Evolutionary conservation across 2,329 filamentous ascomycete species (phyloP), one percentile per base, ranked within the genome.

Genomic region (Dendryphion nanum): DNA sequence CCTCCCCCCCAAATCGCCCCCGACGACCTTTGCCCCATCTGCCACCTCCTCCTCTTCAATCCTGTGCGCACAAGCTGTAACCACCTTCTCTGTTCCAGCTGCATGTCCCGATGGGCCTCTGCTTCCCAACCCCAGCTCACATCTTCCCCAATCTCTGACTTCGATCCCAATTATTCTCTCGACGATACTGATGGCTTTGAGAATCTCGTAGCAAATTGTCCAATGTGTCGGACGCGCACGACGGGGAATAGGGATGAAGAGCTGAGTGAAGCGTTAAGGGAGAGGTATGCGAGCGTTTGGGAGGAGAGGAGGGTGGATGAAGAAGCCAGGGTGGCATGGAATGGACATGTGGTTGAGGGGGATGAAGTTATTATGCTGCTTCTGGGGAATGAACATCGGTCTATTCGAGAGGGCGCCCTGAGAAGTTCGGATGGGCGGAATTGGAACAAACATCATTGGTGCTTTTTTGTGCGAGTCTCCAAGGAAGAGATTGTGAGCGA

Each of bases 51-150:
- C 13, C 59, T 73, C 8, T 63, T 59, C 47, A 51, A 57, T 2
- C 71, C 71, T 0, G 70, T 73, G 5, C 56, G 50, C 3, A 73
- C 70, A 6, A 42, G 49, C 30, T 74, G 71, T 50, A 58, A 59
- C 31, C 71, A 73, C 37, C 56, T 66, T 2, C 55, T 74, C 14
- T 74, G 71, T 53, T 52, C 60, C 30, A 61, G 63, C 4, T 74
- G 71, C 53, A 71, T 74, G 68, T 63, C 67, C 2, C 65, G 67
- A 23, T 74, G 70, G 70, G 68, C 69, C 2, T 66, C 70, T 17
- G 57, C 65, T 1, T 71, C 66, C 1, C n/a, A n/a, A 50, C 66
- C 4, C 55, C 57, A 3, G 53, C 59, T 6, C 35, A 40, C 8
- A 65, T 69, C 12, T 59, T 64, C 6, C 69, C 64, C 13, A 4